These are phyloP conservation scores for Fusarium palustre DNA, from an alignment of 2,329 filamentous ascomycete species.

Conservation along the genomic window DNA sequence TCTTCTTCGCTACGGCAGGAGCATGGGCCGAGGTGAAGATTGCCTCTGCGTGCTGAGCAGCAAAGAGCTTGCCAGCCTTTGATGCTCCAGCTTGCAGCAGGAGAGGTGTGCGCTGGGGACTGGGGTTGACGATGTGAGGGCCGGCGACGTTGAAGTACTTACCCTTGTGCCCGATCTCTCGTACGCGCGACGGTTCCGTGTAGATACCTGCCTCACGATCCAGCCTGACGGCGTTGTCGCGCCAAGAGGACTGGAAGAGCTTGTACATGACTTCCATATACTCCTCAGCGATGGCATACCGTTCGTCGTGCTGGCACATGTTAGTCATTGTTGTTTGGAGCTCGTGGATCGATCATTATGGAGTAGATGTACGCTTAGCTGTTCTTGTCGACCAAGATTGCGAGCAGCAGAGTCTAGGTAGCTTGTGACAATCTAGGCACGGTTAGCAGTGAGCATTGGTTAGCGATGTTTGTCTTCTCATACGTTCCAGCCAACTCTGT, in stretches of 20 bases:
- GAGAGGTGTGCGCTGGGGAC: constrained; percentile 74
- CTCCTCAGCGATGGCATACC: constrained; percentile 73
- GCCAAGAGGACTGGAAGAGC: constrained; percentile 74
- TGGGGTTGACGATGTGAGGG: constrained; percentile 74
- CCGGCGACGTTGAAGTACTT: constrained; percentile 73
- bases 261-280: constrained; percentile 75
- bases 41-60: constrained; percentile 76
- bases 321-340: background rate
- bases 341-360: too few species aligned
- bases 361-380: constrained; percentile 52
- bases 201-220: constrained; percentile 71
- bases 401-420: constrained; percentile 77
- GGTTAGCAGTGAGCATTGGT: background rate
- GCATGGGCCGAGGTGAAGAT: constrained; percentile 77
- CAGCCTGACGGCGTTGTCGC: constrained; percentile 72
- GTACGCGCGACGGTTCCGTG: constrained; percentile 62
- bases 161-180: constrained; percentile 74
- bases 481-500: constrained; percentile 53
- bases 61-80: constrained; percentile 73
- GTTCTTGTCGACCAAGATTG: constrained; percentile 70
- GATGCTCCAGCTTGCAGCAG: constrained; percentile 78
- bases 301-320: constrained; percentile 67
- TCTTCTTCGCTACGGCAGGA: constrained; percentile 69
- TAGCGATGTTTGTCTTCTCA: background rate
- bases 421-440: constrained; percentile 69